Percentiles rank a stretch among this genome's conserved stretches.
Evolutionary conservation across 2,329 filamentous ascomycete species (phyloP).

Genomic region (Lachnellula occidentalis): DNA sequence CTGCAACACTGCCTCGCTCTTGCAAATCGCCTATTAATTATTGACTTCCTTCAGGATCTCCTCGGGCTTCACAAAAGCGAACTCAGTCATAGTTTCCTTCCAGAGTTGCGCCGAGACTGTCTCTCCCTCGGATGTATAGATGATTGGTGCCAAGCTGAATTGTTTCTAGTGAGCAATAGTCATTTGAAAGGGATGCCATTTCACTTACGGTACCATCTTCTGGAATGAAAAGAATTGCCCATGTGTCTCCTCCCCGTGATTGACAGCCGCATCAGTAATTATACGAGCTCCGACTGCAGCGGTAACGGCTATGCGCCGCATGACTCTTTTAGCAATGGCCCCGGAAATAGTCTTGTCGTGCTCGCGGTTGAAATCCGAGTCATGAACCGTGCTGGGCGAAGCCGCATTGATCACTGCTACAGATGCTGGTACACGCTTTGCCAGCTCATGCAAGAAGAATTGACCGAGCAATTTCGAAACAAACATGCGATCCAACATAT

Average conservation of each 20-base stretch:
- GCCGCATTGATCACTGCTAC: constrained; percentile 3
- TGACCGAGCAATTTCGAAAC: constrained; percentile 9
- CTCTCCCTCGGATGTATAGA: constrained; percentile 2
- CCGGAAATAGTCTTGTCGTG: neutral
- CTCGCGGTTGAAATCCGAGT: neutral
- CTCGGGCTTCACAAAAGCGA: constrained; percentile 2
- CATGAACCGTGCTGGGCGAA: constrained; percentile 2
- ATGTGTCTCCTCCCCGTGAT: neutral
- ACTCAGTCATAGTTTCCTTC: constrained; percentile 10
- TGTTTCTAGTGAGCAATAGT: neutral
- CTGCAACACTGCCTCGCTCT: too few relatives aligned
- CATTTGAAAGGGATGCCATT: neutral
- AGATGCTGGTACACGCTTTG: constrained; percentile 3
- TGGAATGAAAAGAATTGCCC: constrained; percentile 8
- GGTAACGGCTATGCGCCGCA: constrained; percentile 2
- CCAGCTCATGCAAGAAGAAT: constrained; percentile 8
- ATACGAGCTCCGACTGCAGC: constrained; percentile 1
- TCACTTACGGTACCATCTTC: constrained; percentile 7
- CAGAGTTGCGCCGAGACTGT: neutral
- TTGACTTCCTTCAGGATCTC: neutral
- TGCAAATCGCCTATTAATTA: neutral
- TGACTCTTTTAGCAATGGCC: neutral
- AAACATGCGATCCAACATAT: neutral
- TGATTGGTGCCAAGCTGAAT: neutral
- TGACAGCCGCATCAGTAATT: constrained; percentile 5